Conservation (phyloP, 257 asterid genomes). For the Petrea volubilis region DNA sequence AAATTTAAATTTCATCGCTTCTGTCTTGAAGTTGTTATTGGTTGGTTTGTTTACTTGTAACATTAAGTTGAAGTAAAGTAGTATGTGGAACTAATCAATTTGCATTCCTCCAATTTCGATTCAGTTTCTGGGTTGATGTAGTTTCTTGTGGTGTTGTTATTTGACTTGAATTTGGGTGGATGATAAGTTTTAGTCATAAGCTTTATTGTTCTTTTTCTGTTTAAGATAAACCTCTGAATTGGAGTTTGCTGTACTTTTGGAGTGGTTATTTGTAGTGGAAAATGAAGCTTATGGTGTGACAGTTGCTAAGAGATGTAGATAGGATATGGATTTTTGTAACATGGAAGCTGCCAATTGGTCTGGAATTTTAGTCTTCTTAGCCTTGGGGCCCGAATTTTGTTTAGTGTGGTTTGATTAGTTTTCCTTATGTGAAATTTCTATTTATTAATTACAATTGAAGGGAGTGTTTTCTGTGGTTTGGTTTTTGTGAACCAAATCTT, state of each 20-base stretch:
- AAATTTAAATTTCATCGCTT: background rate
- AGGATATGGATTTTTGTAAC: background rate
- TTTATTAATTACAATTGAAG: background rate
- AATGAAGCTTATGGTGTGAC: too few species aligned
- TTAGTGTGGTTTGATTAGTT: background rate
- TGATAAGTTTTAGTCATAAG: background rate
- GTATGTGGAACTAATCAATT: background rate
- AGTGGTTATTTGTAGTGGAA: too few species aligned
- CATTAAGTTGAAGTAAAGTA: conserved; percentile 3
- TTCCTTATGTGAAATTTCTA: background rate
- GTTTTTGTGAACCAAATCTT: background rate
- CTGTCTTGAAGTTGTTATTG: background rate
- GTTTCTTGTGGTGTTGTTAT: background rate
- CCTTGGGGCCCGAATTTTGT: background rate
- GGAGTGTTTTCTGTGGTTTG: background rate
- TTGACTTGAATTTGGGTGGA: conserved; percentile 6
- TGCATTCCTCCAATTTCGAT: background rate
- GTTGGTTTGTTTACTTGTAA: background rate
- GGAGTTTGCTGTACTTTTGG: too few species aligned
- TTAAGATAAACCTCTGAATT: background rate
- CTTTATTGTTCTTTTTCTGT: background rate
- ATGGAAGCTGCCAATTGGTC: background rate
- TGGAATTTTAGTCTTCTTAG: background rate
- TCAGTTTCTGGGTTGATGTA: background rate
- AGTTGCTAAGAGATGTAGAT: background rate